These are phyloP conservation scores for Hypholoma fasciculare DNA, from an alignment of 768 basidiomycete genomes.

Conservation along the genomic window DNA sequence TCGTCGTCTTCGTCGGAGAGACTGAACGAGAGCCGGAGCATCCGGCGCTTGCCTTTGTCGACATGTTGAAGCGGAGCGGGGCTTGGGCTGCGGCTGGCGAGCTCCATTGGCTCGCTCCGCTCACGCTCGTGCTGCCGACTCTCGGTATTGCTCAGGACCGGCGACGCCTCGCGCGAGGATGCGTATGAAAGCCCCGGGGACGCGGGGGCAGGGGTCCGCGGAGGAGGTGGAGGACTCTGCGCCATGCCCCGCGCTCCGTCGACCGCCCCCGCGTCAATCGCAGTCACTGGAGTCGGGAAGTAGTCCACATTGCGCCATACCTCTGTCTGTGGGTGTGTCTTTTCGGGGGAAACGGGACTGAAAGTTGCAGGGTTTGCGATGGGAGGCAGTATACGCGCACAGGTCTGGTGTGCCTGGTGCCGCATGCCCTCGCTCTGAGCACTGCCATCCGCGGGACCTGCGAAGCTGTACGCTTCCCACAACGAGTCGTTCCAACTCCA, in stretches of 20 bases:
- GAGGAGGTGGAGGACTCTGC: neutral
- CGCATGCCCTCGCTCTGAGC: too few relatives aligned
- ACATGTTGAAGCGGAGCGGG: neutral
- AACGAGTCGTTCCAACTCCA: too few relatives aligned
- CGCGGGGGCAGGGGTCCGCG: neutral
- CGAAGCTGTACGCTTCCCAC: too few relatives aligned
- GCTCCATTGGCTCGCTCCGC: conserved; percentile 3
- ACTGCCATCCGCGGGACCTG: too few relatives aligned
- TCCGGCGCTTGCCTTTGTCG: neutral
- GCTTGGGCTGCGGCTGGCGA: neutral
- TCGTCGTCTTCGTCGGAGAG: neutral
- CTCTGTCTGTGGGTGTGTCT: too few relatives aligned
- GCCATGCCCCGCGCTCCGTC: neutral
- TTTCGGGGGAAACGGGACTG: too few relatives aligned
- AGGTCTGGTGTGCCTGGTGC: too few relatives aligned
- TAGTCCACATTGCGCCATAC: too few relatives aligned
- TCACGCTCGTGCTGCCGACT: neutral
- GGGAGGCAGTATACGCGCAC: too few relatives aligned
- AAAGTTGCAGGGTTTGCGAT: too few relatives aligned
- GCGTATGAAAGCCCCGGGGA: neutral
- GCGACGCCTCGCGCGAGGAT: neutral
- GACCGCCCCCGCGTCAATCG: neutral
- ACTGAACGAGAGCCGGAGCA: neutral
- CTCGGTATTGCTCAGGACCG: neutral
- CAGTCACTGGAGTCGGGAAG: too few relatives aligned